phyloP scores from a whole-genome alignment of 2,329 filamentous ascomycete genomes.

The Davidsoniella australis region DNA sequence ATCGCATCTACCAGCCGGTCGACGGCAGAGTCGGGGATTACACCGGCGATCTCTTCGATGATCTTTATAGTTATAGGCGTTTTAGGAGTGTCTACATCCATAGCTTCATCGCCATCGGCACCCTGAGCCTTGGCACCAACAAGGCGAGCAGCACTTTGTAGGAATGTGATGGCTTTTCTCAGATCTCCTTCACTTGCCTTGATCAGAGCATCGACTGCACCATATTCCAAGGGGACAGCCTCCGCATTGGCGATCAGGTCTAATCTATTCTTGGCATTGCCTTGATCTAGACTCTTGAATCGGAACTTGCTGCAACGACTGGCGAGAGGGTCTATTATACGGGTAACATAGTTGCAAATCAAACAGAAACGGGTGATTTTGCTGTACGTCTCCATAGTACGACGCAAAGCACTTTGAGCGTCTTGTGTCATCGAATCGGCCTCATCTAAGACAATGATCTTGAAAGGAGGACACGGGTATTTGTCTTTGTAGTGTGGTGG shows the following conservation, averaged over 20 bases:
- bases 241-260: slow-evolving; percentile 71
- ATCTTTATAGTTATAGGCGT: slow-evolving; percentile 56
- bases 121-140: slow-evolving; percentile 49
- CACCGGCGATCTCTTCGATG: slow-evolving; percentile 89
- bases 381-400: slow-evolving; percentile 97
- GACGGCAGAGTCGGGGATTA: slow-evolving; percentile 66
- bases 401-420: slow-evolving; percentile 75
- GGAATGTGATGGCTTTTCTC: slow-evolving; percentile 84
- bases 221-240: slow-evolving; percentile 56
- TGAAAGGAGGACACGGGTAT: slow-evolving; percentile 94
- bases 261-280: slow-evolving; percentile 62
- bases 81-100: slow-evolving; percentile 34
- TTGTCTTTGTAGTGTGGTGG: slow-evolving; percentile 48
- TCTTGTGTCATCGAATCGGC: slow-evolving; percentile 99
- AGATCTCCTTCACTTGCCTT: slow-evolving; percentile 84
- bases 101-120: slow-evolving; percentile 38
- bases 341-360: slow-evolving; percentile 95
- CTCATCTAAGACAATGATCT: slow-evolving; percentile 96
- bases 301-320: slow-evolving; percentile 91
- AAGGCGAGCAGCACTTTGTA: slow-evolving; percentile 84
- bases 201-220: slow-evolving; percentile 70
- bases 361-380: slow-evolving; percentile 95
- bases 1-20: slow-evolving; percentile 56
- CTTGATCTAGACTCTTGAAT: slow-evolving; percentile 88
- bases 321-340: slow-evolving; percentile 92